Percentiles rank a stretch among this genome's conserved stretches.
Evolutionary conservation across 305 asterid genomes (phyloP).

Genomic region (Withania somnifera): DNA sequence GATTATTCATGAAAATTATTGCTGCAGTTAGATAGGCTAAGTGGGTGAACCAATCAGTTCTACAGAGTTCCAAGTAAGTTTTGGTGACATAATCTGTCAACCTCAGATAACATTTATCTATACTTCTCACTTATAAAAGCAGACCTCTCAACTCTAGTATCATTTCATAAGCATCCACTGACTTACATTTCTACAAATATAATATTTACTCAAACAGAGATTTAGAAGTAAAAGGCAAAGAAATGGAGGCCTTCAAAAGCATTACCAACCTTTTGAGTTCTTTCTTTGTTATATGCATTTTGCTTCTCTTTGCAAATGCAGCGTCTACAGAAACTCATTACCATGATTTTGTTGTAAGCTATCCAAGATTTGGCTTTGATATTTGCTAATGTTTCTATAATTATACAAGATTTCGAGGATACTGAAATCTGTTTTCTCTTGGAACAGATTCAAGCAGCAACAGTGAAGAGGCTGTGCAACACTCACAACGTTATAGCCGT

Average conservation of each 20-base stretch:
- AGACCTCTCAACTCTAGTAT: background rate
- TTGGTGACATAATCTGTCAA: constrained; percentile 11
- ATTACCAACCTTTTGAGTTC: constrained; percentile 1
- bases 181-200: too few relatives aligned
- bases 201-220: background rate
- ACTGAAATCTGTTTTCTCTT: background rate
- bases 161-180: background rate
- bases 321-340: constrained; percentile 24
- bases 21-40: background rate
- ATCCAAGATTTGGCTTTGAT: constrained; percentile 11
- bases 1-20: background rate
- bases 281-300: constrained; percentile 6
- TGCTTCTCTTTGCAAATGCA: constrained; percentile 17
- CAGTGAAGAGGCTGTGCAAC: constrained; percentile 80
- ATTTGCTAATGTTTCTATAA: background rate
- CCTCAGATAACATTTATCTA: background rate
- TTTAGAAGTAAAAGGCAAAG: too few relatives aligned
- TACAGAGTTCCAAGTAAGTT: constrained; percentile 9
- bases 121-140: constrained; percentile 4
- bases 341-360: constrained; percentile 43
- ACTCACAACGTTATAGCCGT: constrained; percentile 48
- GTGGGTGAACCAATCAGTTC: constrained; percentile 18
- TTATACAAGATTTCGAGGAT: background rate
- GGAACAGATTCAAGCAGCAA: constrained; percentile 63
- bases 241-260: constrained; percentile 13